Evolutionary conservation across 1,284 basidiomycete genomes (phyloP).

Genomic region (Trametes polyzona): DNA sequence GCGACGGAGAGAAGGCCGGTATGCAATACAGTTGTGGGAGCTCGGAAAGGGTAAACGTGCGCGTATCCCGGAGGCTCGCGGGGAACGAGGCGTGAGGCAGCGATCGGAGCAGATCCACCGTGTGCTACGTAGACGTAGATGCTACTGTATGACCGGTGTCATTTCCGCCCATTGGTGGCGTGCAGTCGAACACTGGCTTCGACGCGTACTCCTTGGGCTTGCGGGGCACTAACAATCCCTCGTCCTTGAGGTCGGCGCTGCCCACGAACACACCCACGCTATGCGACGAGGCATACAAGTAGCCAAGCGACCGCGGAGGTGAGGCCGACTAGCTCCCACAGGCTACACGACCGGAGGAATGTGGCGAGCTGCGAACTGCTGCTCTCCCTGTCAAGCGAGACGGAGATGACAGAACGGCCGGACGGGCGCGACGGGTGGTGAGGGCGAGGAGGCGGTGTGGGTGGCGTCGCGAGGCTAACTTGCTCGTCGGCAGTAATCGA

Average conservation of each 20-base stretch:
- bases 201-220: no score
- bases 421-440: neutral
- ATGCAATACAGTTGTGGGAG: neutral
- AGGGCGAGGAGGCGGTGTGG: neutral
- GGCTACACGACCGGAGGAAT: conserved; percentile 13
- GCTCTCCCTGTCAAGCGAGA: neutral
- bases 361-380: conserved; percentile 7
- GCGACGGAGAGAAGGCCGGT: neutral
- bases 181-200: no score
- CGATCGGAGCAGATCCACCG: no score
- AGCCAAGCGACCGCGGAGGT: conserved; percentile 21
- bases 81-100: no score
- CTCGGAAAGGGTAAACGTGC: neutral
- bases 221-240: no score
- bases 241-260: neutral
- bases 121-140: no score
- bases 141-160: neutral
- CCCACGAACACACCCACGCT: neutral
- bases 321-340: conserved; percentile 24
- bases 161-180: neutral
- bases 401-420: conserved; percentile 5
- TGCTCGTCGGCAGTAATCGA: no score
- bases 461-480: neutral
- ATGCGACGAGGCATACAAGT: conserved; percentile 21
- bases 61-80: no score